These are phyloP conservation scores for Vitis amurensis DNA, from an alignment of 164 flowering plant species.

Conservation along the genomic window DNA sequence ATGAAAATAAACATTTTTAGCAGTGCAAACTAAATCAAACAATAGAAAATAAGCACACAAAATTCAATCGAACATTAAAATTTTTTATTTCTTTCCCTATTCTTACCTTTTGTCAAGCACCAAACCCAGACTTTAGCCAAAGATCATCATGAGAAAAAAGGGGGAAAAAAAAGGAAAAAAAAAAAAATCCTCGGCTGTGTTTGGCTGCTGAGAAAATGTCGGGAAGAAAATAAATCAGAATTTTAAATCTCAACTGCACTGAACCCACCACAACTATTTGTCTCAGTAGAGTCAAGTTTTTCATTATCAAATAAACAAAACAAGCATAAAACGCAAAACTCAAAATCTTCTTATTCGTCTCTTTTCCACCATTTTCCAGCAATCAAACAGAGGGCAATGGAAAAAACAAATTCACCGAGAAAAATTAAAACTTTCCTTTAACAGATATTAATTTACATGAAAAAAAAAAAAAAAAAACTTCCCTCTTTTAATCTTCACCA, in stretches of 20 bases:
- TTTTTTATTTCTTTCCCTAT: neutral
- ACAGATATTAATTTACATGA: neutral
- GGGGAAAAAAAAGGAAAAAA: neutral
- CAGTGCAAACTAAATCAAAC: no score
- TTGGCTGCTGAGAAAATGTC: slow-evolving; percentile 16
- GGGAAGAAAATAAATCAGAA: neutral
- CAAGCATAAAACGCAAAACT: neutral
- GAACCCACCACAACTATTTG: neutral
- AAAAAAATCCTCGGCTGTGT: neutral
- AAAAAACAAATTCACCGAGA: neutral
- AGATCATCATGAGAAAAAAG: neutral
- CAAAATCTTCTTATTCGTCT: neutral
- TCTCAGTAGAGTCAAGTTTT: neutral
- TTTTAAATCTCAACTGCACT: neutral
- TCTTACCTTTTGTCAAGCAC: neutral
- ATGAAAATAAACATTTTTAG: no score
- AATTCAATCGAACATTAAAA: neutral
- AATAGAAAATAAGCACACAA: neutral
- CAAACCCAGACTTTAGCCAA: neutral
- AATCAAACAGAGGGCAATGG: slow-evolving; percentile 19
- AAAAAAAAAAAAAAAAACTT: neutral
- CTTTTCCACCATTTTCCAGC: slow-evolving; percentile 19
- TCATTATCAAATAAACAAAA: neutral
- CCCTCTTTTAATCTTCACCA: no score
- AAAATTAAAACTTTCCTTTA: slow-evolving; percentile 1